Conservation (phyloP, 2,329 filamentous ascomycete genomes). For the Bipolaris zeicola region DNA sequence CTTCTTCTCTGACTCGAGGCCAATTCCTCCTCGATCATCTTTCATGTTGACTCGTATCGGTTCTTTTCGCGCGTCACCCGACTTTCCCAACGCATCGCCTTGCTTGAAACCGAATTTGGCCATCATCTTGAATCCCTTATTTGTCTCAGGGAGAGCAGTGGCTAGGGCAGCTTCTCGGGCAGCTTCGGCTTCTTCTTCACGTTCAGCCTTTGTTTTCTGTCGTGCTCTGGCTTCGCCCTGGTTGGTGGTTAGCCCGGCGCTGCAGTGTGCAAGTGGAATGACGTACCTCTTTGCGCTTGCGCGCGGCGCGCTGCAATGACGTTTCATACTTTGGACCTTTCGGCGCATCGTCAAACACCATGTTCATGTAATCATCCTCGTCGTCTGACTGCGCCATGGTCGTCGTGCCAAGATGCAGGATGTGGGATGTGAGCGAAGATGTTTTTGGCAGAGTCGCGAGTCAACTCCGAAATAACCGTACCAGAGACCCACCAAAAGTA, state of each 20-base stretch:
- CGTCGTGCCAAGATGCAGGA: background rate
- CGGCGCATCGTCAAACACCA: conserved; percentile 76
- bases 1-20: conserved; percentile 82
- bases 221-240: conserved; percentile 39
- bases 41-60: conserved; percentile 79
- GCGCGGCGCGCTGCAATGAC: conserved; percentile 64
- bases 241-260: conserved; percentile 17
- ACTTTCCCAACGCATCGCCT: conserved; percentile 74
- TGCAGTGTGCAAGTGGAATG: background rate
- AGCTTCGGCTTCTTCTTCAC: conserved; percentile 72
- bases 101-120: conserved; percentile 88
- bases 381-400: conserved; percentile 61
- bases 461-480: conserved; percentile 10
- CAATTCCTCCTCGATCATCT: conserved; percentile 81
- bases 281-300: conserved; percentile 58
- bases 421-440: background rate
- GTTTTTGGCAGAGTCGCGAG: conserved; percentile 8
- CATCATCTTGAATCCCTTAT: conserved; percentile 96
- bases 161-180: conserved; percentile 77
- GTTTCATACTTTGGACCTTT: conserved; percentile 61
- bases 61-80: conserved; percentile 63
- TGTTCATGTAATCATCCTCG: conserved; percentile 96
- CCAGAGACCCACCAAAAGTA: conserved; percentile 22
- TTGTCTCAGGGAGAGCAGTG: conserved; percentile 71
- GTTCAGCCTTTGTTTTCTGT: conserved; percentile 78